Conservation (phyloP, 1,284 basidiomycete species). For the Puccinia novopanici region DNA sequence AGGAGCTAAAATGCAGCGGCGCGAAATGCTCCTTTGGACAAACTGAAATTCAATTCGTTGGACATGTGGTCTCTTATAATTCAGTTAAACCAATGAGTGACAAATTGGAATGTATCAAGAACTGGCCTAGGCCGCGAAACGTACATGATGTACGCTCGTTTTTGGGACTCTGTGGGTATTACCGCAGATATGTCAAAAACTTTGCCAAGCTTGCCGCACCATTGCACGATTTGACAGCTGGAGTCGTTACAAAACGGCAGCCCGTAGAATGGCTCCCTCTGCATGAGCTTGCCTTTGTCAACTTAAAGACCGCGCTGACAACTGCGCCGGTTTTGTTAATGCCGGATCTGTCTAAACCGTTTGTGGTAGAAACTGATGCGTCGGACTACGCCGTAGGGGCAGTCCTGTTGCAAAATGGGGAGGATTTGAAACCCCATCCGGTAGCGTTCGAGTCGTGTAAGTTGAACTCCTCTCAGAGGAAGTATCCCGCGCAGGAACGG, state of each 20-base stretch:
- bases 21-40: constrained; percentile 49
- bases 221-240: constrained; percentile 52
- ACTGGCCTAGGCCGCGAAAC: constrained; percentile 60
- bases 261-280: background rate
- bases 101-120: constrained; percentile 60
- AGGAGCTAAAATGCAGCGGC: constrained; percentile 36
- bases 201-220: constrained; percentile 60
- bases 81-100: constrained; percentile 61
- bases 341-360: background rate
- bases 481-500: constrained; percentile 7
- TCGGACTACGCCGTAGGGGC: background rate
- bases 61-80: constrained; percentile 59
- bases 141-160: constrained; percentile 59
- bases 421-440: background rate
- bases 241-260: background rate
- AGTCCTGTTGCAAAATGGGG: constrained; percentile 34
- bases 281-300: background rate
- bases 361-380: too few relatives aligned
- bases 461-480: constrained; percentile 30
- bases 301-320: background rate
- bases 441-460: constrained; percentile 48
- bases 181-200: constrained; percentile 61
- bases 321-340: background rate
- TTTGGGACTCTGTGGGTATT: constrained; percentile 62
- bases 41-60: constrained; percentile 60